phyloP scores from a whole-genome alignment of 148 eudicot species.

The Rhododendron williamsianum region DNA sequence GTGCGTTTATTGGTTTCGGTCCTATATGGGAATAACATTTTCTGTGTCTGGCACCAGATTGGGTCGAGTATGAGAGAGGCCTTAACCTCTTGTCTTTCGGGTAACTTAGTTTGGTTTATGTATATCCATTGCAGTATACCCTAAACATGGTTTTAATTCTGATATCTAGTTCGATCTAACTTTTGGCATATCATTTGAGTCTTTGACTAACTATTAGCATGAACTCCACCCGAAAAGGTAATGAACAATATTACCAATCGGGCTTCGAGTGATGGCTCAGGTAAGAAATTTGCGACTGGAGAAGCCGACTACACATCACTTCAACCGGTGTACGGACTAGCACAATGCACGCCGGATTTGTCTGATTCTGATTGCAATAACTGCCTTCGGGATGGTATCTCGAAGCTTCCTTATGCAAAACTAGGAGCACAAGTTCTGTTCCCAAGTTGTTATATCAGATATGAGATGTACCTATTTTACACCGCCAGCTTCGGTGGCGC shows the following conservation, averaged over 20 bases:
- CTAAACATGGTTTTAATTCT: neutral
- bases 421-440: neutral
- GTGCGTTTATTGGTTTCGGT: too few species aligned
- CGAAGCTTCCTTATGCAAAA: neutral
- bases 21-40: too few species aligned
- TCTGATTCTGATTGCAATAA: conserved; percentile 5
- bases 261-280: too few species aligned
- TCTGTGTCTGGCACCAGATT: neutral
- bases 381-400: conserved; percentile 13
- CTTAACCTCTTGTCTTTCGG: neutral
- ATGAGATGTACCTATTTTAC: neutral
- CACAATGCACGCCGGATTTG: neutral
- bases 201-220: neutral
- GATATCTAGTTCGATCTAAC: neutral
- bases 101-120: too few species aligned
- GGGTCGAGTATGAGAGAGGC: neutral
- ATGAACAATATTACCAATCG: too few species aligned
- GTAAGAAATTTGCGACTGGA: too few species aligned
- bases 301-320: too few species aligned
- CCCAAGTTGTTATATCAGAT: neutral
- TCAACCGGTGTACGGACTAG: too few species aligned
- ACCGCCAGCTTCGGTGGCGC: neutral
- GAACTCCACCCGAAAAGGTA: too few species aligned
- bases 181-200: neutral
- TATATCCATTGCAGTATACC: too few species aligned